Evolutionary conservation across 2,329 filamentous ascomycete species (phyloP).

Genomic region (Sclerotinia trifoliorum): DNA sequence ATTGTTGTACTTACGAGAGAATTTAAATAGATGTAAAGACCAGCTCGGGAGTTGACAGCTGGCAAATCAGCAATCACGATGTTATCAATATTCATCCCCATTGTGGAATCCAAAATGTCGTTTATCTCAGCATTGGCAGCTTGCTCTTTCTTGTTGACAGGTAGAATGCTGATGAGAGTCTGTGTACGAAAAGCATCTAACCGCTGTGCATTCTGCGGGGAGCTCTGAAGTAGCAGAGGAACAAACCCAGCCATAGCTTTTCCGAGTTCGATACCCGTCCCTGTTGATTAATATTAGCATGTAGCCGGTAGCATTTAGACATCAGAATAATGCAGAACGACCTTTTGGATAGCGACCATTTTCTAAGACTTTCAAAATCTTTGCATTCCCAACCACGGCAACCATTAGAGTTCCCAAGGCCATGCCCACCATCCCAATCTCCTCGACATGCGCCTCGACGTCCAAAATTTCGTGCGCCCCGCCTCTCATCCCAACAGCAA

Average conservation of each 20-base stretch:
- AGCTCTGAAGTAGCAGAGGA: constrained; percentile 55
- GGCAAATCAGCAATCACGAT: constrained; percentile 62
- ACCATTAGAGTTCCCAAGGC: constrained; percentile 64
- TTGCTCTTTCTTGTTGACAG: constrained; percentile 52
- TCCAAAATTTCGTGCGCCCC: constrained; percentile 46
- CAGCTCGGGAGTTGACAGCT: constrained; percentile 72
- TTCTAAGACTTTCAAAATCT: constrained; percentile 54
- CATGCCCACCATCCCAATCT: constrained; percentile 61
- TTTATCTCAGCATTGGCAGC: constrained; percentile 53
- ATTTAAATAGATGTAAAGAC: constrained; percentile 82
- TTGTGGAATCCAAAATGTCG: constrained; percentile 56
- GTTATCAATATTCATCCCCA: constrained; percentile 47
- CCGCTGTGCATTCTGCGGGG: constrained; percentile 49
- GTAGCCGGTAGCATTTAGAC: background rate
- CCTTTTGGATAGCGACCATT: constrained; percentile 50
- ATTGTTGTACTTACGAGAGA: constrained; percentile 61
- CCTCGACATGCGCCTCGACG: constrained; percentile 47
- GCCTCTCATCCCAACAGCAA: constrained; percentile 49
- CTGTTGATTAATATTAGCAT: constrained; percentile 8
- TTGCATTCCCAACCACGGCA: constrained; percentile 58
- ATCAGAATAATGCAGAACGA: background rate
- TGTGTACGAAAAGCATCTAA: constrained; percentile 59
- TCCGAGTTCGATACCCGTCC: constrained; percentile 48
- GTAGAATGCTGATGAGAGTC: constrained; percentile 55
- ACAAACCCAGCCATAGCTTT: constrained; percentile 54